Base-by-base conservation (phyloP, 2,329 filamentous ascomycete genomes). In the Rutstroemia sp. region DNA sequence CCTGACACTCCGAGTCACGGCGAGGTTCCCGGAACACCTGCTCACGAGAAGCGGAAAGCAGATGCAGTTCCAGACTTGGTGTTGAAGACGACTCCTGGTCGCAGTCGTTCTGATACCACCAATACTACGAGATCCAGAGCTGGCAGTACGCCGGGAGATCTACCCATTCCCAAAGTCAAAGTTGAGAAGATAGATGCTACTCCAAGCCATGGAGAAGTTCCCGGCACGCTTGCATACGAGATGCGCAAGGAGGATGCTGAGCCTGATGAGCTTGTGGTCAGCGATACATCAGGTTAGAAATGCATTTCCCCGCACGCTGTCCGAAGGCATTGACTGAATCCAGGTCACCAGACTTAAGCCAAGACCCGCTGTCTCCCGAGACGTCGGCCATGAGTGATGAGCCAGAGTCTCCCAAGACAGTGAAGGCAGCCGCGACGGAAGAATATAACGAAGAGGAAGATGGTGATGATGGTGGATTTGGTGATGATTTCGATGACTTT, bases 401-500 rank as follows among this genome's bases (percentile, higher is more conserved):
- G 10, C 27, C 27, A 30, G 27, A 10, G 27, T 68, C 66, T 51
- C 66, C 64, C 45, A 59, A 48, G 16, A 60, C 57, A 68, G 41
- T 68, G 70, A 63, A 61, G 49, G 58, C 56, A 41, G 45, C 41
- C 54, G 61, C 46, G 55, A 79, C 81, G 70, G 80, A 84, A 67
- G 81, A 83, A 60, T 84, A 84, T 62, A 79, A 82, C 64, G 81
- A 83, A 65, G 80, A 79, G 59, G 74, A 74, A 56, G 76, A 76
- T 62, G 77, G 73, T 17, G 45, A 71, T 47, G 70, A 71, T 50
- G 64, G 75, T 25, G 80, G 80, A 65, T 85, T 86, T 72, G 82
- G 72, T 41, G 75, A 83, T 65, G 86, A 88, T 65, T 90, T 89
- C 71, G 84, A 87, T 67, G 87, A 86, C 63, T 82, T 83, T 69